Evolutionary conservation across 1,284 basidiomycete genomes (phyloP).

Genomic region (Volvariella volvacea): DNA sequence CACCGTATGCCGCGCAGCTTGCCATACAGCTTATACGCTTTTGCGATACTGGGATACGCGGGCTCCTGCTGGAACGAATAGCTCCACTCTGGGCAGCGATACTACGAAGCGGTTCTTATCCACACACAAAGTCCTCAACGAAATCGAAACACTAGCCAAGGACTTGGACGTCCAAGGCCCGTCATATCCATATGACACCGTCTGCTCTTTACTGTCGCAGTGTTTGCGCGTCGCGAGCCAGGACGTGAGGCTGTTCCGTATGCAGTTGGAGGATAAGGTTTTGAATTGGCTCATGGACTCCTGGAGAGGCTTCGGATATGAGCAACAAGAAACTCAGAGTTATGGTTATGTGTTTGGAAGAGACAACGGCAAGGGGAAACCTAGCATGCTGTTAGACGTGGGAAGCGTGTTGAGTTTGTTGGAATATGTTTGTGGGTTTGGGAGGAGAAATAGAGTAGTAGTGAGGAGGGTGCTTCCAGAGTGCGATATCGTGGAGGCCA

Average conservation of each 20-base stretch:
- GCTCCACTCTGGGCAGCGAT: background rate
- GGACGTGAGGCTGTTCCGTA: conserved; percentile 74
- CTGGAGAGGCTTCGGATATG: conserved; percentile 52
- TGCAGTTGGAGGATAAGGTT: conserved; percentile 80
- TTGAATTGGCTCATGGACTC: conserved; percentile 75
- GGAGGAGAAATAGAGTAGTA: conserved; percentile 37
- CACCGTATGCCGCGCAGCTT: conserved; percentile 70
- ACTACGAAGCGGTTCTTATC: conserved; percentile 33
- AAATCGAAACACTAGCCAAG: conserved; percentile 71
- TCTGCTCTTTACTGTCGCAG: conserved; percentile 71
- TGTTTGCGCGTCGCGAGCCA: conserved; percentile 65
- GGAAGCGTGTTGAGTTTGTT: conserved; percentile 62
- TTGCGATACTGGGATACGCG: conserved; percentile 19
- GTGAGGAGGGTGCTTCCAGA: conserved; percentile 55
- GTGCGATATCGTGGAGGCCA: conserved; percentile 52
- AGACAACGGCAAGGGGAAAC: too few relatives aligned
- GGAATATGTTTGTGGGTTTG: conserved; percentile 52
- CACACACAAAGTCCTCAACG: conserved; percentile 48
- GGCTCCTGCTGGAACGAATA: background rate
- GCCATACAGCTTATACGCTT: conserved; percentile 63
- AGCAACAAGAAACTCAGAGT: conserved; percentile 6
- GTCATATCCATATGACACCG: conserved; percentile 75
- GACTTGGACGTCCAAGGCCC: conserved; percentile 88
- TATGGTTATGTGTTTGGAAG: too few relatives aligned
- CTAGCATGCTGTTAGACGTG: conserved; percentile 16